Evolutionary conservation across 768 basidiomycete genomes (phyloP), one percentile per base, ranked within the genome.

Genomic region (Calocybe gangraenosa): DNA sequence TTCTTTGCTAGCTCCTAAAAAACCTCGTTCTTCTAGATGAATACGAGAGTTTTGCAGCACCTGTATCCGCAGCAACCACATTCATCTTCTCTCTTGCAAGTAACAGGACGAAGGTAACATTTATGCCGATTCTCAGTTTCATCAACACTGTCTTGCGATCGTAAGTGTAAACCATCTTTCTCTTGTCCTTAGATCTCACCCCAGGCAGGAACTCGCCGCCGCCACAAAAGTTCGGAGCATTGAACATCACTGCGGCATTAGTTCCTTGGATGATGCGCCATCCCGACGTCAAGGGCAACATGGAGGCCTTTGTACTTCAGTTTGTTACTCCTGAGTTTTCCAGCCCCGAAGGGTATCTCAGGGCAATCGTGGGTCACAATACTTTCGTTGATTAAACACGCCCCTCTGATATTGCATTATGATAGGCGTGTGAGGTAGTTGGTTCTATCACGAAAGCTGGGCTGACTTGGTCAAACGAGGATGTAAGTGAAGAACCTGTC

Each of bases 201-300:
- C 51, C 33, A n/a, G n/a, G 6, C 37, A 66, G 73, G 45, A 56
- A 60, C 47, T 71, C 81, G 2, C 48, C 77, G 1, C 62, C 87
- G 3, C 65, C 77, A 18, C 83, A 93, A 51, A 79, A 82, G 37
- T 94, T 87, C 55, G 92, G 91, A 37, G 92, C 87, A 2, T 70
- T 95, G 30, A 88, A 87, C 56, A 89, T 93, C 76, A 81, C 81
- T 9, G 76, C 83, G 21, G 81, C 81, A 0, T 74, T 94, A 3
- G 83, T 82, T 0, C 78, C 80, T 0, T 83, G 85, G 68, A 85
- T 92, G 54, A 85, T 92, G 81, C 79, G 80, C 42, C 89, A 92
- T 58, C 87, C 89, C 7, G 82, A 87, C 25, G 84, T 92, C 48
- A 84, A 80, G 55, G 68, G 67, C 43, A 80, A 75, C 50, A 84